Evolutionary conservation across 2,329 filamentous ascomycete genomes (phyloP).

Genomic region (Hymenoscyphus linearis): DNA sequence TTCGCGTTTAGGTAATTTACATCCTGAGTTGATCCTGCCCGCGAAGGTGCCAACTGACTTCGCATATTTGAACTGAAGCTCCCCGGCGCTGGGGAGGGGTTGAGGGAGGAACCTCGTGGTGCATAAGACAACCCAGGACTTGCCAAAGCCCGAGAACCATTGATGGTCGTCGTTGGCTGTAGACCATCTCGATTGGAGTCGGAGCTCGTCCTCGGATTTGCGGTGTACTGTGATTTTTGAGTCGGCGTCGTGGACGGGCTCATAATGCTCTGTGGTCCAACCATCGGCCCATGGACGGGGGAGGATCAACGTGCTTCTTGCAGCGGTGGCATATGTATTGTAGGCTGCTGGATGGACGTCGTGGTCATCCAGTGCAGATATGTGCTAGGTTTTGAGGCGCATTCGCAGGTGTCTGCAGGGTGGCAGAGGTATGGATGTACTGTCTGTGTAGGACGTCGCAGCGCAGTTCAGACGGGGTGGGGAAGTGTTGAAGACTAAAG

Average conservation of each 20-base stretch:
- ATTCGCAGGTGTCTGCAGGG: background rate
- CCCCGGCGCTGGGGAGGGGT: conserved; percentile 65
- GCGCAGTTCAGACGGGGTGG: background rate
- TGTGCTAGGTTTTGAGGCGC: background rate
- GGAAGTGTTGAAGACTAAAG: background rate
- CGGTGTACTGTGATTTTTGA: conserved; percentile 44
- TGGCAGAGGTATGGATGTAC: background rate
- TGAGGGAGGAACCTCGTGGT: conserved; percentile 64
- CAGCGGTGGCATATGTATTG: conserved; percentile 29
- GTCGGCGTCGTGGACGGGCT: conserved; percentile 49
- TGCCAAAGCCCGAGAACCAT: conserved; percentile 45
- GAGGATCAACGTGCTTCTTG: conserved; percentile 23
- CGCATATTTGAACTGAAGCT: conserved; percentile 89
- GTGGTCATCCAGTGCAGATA: conserved; percentile 16
- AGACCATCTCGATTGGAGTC: conserved; percentile 55
- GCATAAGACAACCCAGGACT: conserved; percentile 56
- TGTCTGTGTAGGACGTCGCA: background rate
- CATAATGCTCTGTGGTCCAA: conserved; percentile 42
- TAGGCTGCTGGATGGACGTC: conserved; percentile 17
- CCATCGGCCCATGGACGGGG: conserved; percentile 32
- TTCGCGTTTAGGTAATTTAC: conserved; percentile 43
- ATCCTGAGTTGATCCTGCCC: conserved; percentile 56
- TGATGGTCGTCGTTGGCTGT: conserved; percentile 41
- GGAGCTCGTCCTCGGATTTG: conserved; percentile 33
- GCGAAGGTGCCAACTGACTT: conserved; percentile 58